These are phyloP conservation scores for Lagerstroemia speciosa DNA, from an alignment of 345 rosid genomes.

Conservation along the genomic window DNA sequence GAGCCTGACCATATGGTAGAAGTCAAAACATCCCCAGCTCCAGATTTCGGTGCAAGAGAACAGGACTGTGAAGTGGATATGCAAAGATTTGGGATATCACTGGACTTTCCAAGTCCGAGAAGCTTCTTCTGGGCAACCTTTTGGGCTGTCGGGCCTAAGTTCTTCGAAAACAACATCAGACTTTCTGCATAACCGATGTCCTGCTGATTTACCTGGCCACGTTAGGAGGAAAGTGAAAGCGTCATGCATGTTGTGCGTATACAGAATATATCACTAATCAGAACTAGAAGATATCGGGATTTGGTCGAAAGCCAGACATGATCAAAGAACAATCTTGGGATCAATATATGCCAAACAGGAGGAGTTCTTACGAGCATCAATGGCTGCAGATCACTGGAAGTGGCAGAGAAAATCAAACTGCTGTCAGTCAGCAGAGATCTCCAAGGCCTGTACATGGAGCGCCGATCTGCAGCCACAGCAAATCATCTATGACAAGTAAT, in stretches of 20 bases:
- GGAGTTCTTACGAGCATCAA: conserved; percentile 30
- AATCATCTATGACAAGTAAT: neutral
- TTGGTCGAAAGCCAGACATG: neutral
- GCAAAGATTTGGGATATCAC: neutral
- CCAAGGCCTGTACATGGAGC: conserved; percentile 30
- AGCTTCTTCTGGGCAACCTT: conserved; percentile 33
- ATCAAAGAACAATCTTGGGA: neutral
- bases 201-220: conserved; percentile 28
- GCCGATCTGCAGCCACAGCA: conserved; percentile 26
- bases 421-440: conserved; percentile 12
- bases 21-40: neutral
- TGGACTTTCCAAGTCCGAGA: conserved; percentile 4
- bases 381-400: conserved; percentile 13
- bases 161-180: conserved; percentile 34
- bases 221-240: neutral
- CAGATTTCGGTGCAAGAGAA: neutral
- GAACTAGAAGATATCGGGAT: too few relatives aligned
- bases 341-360: neutral
- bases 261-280: too few relatives aligned
- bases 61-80: neutral
- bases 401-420: conserved; percentile 10
- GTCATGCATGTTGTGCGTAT: neutral
- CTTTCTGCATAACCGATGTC: conserved; percentile 28
- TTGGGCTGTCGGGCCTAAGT: conserved; percentile 43
- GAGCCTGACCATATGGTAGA: neutral